Conservation (phyloP, 2,329 filamentous ascomycete genomes). For the Trichoderma sp. region DNA sequence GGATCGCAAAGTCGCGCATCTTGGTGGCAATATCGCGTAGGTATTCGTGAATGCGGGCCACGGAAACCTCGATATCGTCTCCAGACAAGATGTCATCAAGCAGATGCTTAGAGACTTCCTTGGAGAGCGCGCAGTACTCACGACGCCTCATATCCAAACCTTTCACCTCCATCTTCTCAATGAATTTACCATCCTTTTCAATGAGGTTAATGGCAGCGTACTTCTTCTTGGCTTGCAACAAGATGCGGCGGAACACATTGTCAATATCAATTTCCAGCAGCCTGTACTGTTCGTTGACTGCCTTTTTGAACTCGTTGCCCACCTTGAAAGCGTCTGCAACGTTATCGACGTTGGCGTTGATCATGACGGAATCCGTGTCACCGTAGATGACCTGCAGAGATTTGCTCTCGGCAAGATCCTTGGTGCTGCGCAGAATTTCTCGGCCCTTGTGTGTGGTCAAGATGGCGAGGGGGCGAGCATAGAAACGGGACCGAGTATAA, state of each 20-base stretch:
- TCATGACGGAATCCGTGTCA: conserved; percentile 99
- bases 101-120: conserved; percentile 86
- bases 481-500: conserved; percentile 95
- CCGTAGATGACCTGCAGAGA: conserved; percentile 95
- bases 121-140: conserved; percentile 93
- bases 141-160: conserved; percentile 96
- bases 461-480: conserved; percentile 89
- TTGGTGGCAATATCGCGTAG: conserved; percentile 77
- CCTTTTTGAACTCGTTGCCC: conserved; percentile 89
- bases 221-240: conserved; percentile 98
- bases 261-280: conserved; percentile 97
- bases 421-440: conserved; percentile 94
- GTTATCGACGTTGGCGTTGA: conserved; percentile 96
- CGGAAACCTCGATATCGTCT: conserved; percentile 82
- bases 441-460: conserved; percentile 96
- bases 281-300: conserved; percentile 90
- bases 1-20: conserved; percentile 78
- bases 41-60: conserved; percentile 90
- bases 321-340: conserved; percentile 87
- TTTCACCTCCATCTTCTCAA: conserved; percentile 96
- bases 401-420: conserved; percentile 88
- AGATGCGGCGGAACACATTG: conserved; percentile 88
- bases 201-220: conserved; percentile 95
- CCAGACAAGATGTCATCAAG: conserved; percentile 94
- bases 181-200: conserved; percentile 81